Evolutionary conservation across 345 rosid genomes (phyloP).

Genomic region (Turritis glabra): DNA sequence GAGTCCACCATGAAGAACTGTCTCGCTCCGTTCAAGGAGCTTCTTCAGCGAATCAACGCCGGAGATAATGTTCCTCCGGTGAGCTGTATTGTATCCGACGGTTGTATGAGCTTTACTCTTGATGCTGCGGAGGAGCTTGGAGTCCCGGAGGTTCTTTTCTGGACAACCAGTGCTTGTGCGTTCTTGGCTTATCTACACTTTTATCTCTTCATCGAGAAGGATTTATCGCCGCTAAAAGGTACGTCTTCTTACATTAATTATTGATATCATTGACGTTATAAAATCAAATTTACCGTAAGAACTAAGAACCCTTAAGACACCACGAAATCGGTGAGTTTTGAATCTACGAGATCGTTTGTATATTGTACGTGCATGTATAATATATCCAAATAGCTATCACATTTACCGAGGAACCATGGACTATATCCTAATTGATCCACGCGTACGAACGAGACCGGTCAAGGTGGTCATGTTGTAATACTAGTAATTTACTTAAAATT

Average conservation of each 20-base stretch:
- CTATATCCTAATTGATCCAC: neutral
- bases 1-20: slow-evolving; percentile 21
- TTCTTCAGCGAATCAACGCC: slow-evolving; percentile 19
- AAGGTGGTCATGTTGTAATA: neutral
- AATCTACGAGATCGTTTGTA: neutral
- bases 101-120: slow-evolving; percentile 35
- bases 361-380: neutral
- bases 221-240: slow-evolving; percentile 29
- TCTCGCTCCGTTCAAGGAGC: slow-evolving; percentile 31
- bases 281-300: neutral
- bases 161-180: slow-evolving; percentile 30
- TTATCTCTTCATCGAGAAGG: slow-evolving; percentile 29
- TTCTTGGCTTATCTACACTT: slow-evolving; percentile 28
- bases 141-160: slow-evolving; percentile 30
- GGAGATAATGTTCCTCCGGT: slow-evolving; percentile 26
- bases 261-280: neutral
- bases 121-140: slow-evolving; percentile 40
- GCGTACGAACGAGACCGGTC: neutral
- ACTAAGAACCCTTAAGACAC: neutral
- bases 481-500: neutral
- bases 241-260: neutral
- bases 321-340: neutral
- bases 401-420: neutral
- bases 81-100: slow-evolving; percentile 36
- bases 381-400: neutral